These are phyloP conservation scores for Podila verticillata DNA, from an alignment of 192 early-diverging fungal genomes.

Conservation along the genomic window DNA sequence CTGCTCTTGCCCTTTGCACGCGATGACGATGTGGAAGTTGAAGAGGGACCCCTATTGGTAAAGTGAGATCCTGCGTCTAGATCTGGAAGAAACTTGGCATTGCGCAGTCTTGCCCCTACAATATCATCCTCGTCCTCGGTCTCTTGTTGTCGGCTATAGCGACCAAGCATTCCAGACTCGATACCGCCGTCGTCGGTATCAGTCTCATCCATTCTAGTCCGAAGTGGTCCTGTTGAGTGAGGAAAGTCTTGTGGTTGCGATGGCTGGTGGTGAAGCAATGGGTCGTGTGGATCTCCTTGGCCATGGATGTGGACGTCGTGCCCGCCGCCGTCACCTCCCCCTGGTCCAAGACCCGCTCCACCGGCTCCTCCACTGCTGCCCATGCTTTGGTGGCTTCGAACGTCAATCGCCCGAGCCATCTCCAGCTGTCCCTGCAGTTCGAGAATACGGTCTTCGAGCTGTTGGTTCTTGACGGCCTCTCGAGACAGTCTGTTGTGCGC, in stretches of 20 bases:
- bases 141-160: slow-evolving; percentile 20
- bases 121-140: slow-evolving; percentile 21
- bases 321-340: slow-evolving; percentile 7
- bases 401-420: slow-evolving; percentile 27
- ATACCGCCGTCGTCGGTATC: slow-evolving; percentile 40
- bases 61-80: neutral
- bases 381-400: slow-evolving; percentile 1
- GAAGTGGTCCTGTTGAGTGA: neutral
- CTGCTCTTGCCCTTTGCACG: slow-evolving; percentile 17
- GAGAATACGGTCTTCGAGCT: slow-evolving; percentile 40
- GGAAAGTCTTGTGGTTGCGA: slow-evolving; percentile 25
- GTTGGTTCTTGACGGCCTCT: slow-evolving; percentile 39
- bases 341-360: neutral
- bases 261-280: neutral
- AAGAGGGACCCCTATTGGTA: neutral
- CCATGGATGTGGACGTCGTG: neutral
- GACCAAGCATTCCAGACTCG: slow-evolving; percentile 40
- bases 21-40: neutral
- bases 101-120: slow-evolving; percentile 1
- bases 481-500: slow-evolving; percentile 28
- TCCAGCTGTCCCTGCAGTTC: slow-evolving; percentile 42
- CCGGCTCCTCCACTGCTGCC: neutral
- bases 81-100: neutral
- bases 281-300: no score
- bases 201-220: neutral